These are phyloP conservation scores for Theobroma cacao DNA, from an alignment of 345 rosid species.

Conservation along the genomic window DNA sequence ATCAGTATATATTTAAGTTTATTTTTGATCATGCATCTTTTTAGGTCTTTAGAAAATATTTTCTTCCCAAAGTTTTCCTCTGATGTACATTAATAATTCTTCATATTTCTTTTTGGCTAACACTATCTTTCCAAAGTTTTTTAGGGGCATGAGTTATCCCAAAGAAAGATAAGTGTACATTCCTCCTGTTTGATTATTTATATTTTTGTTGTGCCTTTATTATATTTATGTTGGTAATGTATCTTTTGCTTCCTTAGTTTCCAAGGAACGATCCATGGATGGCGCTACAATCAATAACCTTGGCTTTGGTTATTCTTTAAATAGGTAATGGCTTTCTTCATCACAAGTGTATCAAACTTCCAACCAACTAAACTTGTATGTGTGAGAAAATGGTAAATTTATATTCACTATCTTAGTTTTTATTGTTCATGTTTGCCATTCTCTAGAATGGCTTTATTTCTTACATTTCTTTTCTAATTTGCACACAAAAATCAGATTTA, in stretches of 20 bases:
- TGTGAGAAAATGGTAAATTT: neutral
- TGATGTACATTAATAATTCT: neutral
- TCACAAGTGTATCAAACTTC: neutral
- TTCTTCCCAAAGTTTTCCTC: neutral
- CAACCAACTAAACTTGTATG: neutral
- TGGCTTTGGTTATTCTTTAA: neutral
- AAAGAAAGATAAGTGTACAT: neutral
- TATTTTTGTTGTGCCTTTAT: neutral
- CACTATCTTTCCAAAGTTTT: neutral
- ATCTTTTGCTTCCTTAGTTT: conserved; percentile 17
- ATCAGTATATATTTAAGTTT: conserved; percentile 12
- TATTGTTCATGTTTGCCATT: neutral
- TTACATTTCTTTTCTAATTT: neutral
- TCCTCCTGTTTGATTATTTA: neutral
- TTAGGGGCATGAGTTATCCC: neutral
- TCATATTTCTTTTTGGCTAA: neutral
- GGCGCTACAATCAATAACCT: conserved; percentile 15
- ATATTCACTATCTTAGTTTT: neutral
- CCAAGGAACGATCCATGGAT: conserved; percentile 21
- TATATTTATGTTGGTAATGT: neutral
- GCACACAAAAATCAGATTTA: neutral
- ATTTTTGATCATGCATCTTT: neutral
- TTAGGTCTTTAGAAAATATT: neutral
- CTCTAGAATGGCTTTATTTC: neutral
- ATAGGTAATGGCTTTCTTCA: conserved; percentile 1